phyloP scores from a whole-genome alignment of 2,329 filamentous ascomycete genomes.

The Cordyceps pruinosa region DNA sequence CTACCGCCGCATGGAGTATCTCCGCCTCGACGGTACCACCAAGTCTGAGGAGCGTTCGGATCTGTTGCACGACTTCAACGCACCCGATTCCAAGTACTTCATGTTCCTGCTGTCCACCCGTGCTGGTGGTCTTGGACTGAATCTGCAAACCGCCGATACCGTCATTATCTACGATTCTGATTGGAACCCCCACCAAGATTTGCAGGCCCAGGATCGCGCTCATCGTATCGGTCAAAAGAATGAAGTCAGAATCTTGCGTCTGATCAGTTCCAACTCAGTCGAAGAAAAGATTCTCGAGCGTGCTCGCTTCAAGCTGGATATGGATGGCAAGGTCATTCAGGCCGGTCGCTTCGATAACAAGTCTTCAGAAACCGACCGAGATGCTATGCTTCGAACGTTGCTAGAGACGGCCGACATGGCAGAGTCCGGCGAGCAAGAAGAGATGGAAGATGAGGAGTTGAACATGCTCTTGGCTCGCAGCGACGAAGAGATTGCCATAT shows the following conservation, averaged over 20 bases:
- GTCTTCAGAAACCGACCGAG: conserved; percentile 95
- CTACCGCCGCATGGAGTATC: conserved; percentile 73
- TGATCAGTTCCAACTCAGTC: conserved; percentile 94
- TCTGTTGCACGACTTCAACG: conserved; percentile 82
- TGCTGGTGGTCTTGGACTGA: conserved; percentile 94
- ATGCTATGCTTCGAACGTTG: conserved; percentile 90
- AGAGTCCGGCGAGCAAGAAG: conserved; percentile 70
- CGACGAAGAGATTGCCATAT: conserved; percentile 68
- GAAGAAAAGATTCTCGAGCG: conserved; percentile 98
- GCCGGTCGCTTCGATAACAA: conserved; percentile 99
- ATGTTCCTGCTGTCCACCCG: conserved; percentile 98
- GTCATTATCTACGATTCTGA: conserved; percentile 99
- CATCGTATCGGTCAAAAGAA: conserved; percentile 99
- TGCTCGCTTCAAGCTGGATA: conserved; percentile 95
- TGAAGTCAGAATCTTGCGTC: conserved; percentile 88
- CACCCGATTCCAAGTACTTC: conserved; percentile 84
- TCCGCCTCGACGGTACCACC: conserved; percentile 91
- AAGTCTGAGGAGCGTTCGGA: conserved; percentile 97
- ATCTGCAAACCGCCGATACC: conserved; percentile 94
- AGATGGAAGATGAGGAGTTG: conserved; percentile 97
- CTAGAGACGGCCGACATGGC: conserved; percentile 74
- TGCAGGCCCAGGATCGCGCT: conserved; percentile 98
- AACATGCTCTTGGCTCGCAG: conserved; percentile 89
- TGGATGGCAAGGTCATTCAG: conserved; percentile 99
- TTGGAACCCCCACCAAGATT: conserved; percentile 98